These are phyloP conservation scores for Sclerotinia nivalis DNA, from an alignment of 2,329 filamentous ascomycete genomes.

Conservation along the genomic window DNA sequence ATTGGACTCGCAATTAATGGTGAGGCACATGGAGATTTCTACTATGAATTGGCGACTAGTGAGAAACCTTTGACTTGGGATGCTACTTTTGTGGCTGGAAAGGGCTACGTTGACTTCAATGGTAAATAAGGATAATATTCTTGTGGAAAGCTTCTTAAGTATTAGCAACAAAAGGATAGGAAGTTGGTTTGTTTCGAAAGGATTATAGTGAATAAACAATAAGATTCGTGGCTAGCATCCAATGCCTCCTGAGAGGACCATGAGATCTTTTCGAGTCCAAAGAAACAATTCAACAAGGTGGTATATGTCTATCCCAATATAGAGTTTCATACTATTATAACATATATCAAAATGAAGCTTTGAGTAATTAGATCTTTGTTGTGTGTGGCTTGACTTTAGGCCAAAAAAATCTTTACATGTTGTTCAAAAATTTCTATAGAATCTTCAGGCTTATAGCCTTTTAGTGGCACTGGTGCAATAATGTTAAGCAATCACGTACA, in stretches of 20 bases:
- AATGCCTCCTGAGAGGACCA: no score
- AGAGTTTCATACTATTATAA: neutral
- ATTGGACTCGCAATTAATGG: constrained; percentile 42
- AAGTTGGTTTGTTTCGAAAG: no score
- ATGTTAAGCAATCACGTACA: no score
- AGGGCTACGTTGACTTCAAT: constrained; percentile 32
- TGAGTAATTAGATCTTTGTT: neutral
- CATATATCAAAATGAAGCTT: neutral
- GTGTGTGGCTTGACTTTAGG: neutral
- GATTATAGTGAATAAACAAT: no score
- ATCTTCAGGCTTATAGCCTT: neutral
- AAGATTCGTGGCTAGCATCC: no score
- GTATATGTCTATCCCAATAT: no score
- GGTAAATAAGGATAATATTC: neutral
- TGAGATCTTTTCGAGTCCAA: no score
- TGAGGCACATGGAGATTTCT: constrained; percentile 47
- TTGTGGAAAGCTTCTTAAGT: no score
- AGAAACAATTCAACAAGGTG: no score
- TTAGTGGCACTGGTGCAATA: no score
- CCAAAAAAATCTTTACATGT: neutral
- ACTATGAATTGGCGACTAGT: constrained; percentile 44
- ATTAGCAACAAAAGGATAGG: no score
- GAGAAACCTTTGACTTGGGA: constrained; percentile 48
- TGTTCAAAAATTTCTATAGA: neutral
- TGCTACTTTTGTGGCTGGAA: constrained; percentile 48